These are phyloP conservation scores for Pelargonium fulgidum DNA, from an alignment of 441 rosid species.

Conservation along the genomic window DNA sequence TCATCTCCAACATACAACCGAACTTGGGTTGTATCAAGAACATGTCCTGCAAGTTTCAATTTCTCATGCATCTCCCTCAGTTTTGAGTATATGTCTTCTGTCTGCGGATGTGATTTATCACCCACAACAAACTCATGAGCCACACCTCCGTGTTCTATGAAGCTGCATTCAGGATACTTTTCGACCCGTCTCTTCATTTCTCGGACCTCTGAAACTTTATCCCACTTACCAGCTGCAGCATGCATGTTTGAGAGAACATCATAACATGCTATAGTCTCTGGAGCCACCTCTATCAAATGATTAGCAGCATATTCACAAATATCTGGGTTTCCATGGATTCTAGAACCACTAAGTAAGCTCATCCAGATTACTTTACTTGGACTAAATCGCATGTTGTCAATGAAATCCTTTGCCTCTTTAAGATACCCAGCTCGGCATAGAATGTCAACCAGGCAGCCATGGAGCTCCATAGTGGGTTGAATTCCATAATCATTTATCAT, in stretches of 20 bases:
- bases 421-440: conserved; percentile 41
- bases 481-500: conserved; percentile 38
- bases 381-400: conserved; percentile 35
- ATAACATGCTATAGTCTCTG: conserved; percentile 34
- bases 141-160: conserved; percentile 37
- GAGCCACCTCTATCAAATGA: conserved; percentile 27
- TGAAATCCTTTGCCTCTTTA: conserved; percentile 37
- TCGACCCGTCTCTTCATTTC: conserved; percentile 39
- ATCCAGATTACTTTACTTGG: conserved; percentile 43
- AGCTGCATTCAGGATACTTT: conserved; percentile 48
- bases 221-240: conserved; percentile 42
- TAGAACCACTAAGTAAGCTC: conserved; percentile 44
- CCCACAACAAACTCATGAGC: conserved; percentile 42
- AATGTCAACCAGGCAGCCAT: conserved; percentile 46
- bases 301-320: conserved; percentile 45
- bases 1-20: conserved; percentile 30
- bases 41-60: conserved; percentile 36
- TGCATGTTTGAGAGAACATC: conserved; percentile 42
- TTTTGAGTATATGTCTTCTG: conserved; percentile 30
- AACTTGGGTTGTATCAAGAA: conserved; percentile 42
- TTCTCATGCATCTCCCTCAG: conserved; percentile 40
- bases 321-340: conserved; percentile 26
- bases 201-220: conserved; percentile 40
- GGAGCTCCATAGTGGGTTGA: conserved; percentile 38
- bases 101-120: conserved; percentile 41